Base-by-base conservation (phyloP, 2,329 filamentous ascomycete species). In the Pseudogymnoascus sp. region DNA sequence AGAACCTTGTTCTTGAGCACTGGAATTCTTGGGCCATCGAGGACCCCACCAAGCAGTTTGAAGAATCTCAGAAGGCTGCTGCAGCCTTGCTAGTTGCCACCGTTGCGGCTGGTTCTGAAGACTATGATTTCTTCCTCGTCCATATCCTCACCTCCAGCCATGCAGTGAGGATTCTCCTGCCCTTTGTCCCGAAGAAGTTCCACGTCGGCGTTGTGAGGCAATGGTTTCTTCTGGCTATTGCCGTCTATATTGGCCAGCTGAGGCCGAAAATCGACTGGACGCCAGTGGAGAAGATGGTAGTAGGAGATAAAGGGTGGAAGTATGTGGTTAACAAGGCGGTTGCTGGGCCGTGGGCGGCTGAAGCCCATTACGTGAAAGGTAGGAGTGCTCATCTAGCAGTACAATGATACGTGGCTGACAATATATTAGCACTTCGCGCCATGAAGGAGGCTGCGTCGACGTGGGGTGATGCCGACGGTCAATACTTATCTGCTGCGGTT, bases 281-380 rank as follows among this genome's bases (percentile, higher is more conserved):
- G 62, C 80, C 82, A 85, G n/a, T 80, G 83, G 39, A 83, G 79
- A 68, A 67, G 42, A 67, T 70, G 2, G 59, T 12, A 14, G 55
- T 59, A 5, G 59, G 59, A 39, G 33, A 39, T 1, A 85, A 86
- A 69, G 80, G 84, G 59, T 99, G 94, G 94, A 82, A 84, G 5
- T 90, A 89, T 74, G 88, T 93, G 4, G 82, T 87, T 60, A 77
- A 89, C 60, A 83, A 85, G 74, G 91, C 89, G 2, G 71, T 96
- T 16, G 84, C 83, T 61, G 87, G 88, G 8, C 74, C 82, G 60
- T 85, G 86, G 76, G 79, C 84, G 8, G 84, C 82, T 1, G 91
- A 97, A 75, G 83, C 90, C 16, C 90, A 96, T 75, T 97, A 86
- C 71, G 86, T 97, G 33, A 96, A 97, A 77, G 85, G 89, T 86